Percentiles rank a stretch among this genome's conserved stretches.
Evolutionary conservation across 305 asterid species (phyloP).

Genomic region (Fraxinus latifolia): DNA sequence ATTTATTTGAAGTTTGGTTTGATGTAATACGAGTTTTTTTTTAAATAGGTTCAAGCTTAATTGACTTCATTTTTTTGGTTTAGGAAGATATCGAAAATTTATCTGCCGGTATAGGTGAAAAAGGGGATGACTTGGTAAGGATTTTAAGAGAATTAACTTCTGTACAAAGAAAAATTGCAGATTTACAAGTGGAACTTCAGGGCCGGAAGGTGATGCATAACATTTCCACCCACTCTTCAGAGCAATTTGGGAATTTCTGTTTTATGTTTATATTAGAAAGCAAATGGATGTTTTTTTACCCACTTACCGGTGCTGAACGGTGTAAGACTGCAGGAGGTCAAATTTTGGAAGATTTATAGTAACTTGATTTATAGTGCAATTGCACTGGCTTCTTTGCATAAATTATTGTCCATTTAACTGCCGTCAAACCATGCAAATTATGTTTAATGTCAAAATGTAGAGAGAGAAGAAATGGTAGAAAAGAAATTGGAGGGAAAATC

Average conservation of each 20-base stretch:
- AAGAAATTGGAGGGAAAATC: too few relatives aligned
- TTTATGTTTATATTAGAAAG: background rate
- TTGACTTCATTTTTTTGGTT: slow-evolving; percentile 22
- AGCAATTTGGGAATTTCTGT: background rate
- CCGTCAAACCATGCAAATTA: background rate
- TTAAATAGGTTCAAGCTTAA: slow-evolving; percentile 12
- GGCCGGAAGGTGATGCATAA: slow-evolving; percentile 75
- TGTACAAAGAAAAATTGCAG: slow-evolving; percentile 89
- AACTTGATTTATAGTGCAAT: background rate
- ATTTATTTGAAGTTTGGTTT: slow-evolving; percentile 14
- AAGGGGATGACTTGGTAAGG: slow-evolving; percentile 84
- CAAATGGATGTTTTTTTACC: background rate
- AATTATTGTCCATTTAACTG: background rate
- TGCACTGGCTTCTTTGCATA: background rate
- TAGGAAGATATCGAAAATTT: slow-evolving; percentile 77
- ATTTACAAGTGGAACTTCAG: slow-evolving; percentile 98
- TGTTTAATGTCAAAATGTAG: background rate
- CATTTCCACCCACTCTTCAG: slow-evolving; percentile 15
- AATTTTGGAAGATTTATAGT: background rate
- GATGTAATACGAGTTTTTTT: background rate
- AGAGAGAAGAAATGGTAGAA: too few relatives aligned
- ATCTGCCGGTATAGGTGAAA: slow-evolving; percentile 52
- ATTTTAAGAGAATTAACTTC: slow-evolving; percentile 84
- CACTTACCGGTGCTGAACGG: slow-evolving; percentile 4
- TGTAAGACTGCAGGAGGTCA: background rate